phyloP scores from a whole-genome alignment of 1,139 yeast genomes.

The Lodderomyces orthopsilosis region DNA sequence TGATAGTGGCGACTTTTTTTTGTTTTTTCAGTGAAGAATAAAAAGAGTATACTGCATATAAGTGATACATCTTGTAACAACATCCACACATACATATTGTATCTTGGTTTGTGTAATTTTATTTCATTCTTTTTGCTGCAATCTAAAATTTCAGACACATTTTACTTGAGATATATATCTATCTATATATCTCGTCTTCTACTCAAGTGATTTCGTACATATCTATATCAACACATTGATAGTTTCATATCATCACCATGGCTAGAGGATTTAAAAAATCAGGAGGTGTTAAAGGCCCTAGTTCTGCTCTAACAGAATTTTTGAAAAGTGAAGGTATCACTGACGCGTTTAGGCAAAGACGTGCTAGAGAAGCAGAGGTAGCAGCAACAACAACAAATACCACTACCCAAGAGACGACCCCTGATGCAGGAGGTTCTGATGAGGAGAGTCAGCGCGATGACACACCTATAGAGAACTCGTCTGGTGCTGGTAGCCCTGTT shows the following conservation, averaged over 20 bases:
- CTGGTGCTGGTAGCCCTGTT: background rate
- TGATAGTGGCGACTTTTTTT: slow-evolving; percentile 1
- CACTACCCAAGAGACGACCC: slow-evolving; percentile 5
- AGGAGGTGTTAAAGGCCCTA: slow-evolving; percentile 65
- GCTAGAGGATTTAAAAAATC: slow-evolving; percentile 18
- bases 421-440: slow-evolving; percentile 7
- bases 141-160: background rate
- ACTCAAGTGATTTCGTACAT: no score
- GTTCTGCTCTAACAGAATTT: slow-evolving; percentile 76
- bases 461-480: background rate
- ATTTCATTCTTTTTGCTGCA: background rate
- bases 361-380: slow-evolving; percentile 27
- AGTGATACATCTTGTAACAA: background rate
- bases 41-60: background rate
- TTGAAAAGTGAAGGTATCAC: slow-evolving; percentile 84
- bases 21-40: background rate
- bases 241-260: slow-evolving; percentile 17
- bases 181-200: no score
- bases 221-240: no score
- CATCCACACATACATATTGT: background rate
- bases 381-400: slow-evolving; percentile 7
- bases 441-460: background rate
- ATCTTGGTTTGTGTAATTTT: background rate
- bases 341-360: slow-evolving; percentile 67
- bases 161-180: background rate